Evolutionary conservation across 306 rosid genomes (phyloP).

Genomic region (Corylus avellana): DNA sequence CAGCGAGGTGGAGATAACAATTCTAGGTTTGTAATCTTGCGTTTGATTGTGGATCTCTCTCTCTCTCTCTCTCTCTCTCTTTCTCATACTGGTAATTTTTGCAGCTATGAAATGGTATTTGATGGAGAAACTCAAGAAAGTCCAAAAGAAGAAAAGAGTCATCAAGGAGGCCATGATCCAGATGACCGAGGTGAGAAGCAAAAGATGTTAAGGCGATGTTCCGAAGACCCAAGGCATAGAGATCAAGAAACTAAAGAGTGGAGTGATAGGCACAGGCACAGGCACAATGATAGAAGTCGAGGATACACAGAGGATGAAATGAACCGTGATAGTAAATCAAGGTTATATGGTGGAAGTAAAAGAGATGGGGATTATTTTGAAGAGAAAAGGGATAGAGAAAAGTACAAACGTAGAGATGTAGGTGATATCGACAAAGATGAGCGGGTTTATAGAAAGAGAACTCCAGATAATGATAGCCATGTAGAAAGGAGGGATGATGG

Average conservation of each 20-base stretch:
- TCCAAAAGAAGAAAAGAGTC: constrained; percentile 49
- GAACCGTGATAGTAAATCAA: constrained; percentile 40
- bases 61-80: not conserved
- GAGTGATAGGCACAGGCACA: constrained; percentile 41
- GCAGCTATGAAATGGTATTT: constrained; percentile 89
- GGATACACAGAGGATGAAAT: constrained; percentile 34
- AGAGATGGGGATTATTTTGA: constrained; percentile 41
- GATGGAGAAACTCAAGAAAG: constrained; percentile 63
- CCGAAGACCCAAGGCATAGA: constrained; percentile 35
- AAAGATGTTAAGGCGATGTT: constrained; percentile 30
- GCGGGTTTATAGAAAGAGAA: constrained; percentile 43
- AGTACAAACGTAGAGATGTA: constrained; percentile 35
- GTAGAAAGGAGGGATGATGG: constrained; percentile 46
- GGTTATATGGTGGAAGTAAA: constrained; percentile 41
- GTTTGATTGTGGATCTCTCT: constrained; percentile 2
- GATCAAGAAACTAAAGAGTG: constrained; percentile 49
- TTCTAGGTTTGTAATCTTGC: constrained; percentile 52
- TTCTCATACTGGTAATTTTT: constrained; percentile 22
- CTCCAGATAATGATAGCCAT: constrained; percentile 33
- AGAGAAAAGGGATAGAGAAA: constrained; percentile 53
- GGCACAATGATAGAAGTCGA: constrained; percentile 45
- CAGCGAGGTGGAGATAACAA: constrained; percentile 75
- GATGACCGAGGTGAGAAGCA: constrained; percentile 40
- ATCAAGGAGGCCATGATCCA: constrained; percentile 36
- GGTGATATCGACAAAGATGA: constrained; percentile 21